Percentiles rank a stretch among this genome's conserved stretches.
These are phyloP conservation scores for Pycnococcus provasolii DNA, from an alignment of 139 green algal genomes.

Conservation along the genomic window DNA sequence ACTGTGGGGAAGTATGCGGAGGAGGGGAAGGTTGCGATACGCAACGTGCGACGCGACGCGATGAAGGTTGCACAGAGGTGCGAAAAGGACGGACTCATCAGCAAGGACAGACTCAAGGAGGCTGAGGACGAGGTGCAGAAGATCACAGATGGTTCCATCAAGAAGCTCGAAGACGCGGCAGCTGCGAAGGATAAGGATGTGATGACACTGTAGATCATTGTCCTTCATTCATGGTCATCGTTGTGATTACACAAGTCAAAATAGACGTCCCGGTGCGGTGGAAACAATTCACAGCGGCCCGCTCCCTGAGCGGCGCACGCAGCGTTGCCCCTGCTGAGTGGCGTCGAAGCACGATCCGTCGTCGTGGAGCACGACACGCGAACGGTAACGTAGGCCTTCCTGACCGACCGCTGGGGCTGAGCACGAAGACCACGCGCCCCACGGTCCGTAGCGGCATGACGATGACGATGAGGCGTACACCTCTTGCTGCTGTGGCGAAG, in stretches of 20 bases:
- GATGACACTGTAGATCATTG: background rate
- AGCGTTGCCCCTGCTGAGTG: too few relatives aligned
- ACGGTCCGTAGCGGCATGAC: too few relatives aligned
- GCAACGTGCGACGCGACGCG: conserved; percentile 80
- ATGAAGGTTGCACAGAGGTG: conserved; percentile 70
- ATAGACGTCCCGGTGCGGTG: background rate
- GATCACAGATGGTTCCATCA: conserved; percentile 38
- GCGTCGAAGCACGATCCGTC: too few relatives aligned
- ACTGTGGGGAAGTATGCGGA: conserved; percentile 72
- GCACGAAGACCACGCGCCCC: too few relatives aligned
- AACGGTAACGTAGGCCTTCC: too few relatives aligned
- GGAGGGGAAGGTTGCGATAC: conserved; percentile 72
- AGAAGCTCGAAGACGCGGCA: background rate
- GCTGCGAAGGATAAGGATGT: background rate
- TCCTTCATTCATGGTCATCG: background rate
- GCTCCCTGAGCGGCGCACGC: too few relatives aligned
- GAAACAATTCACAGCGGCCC: too few relatives aligned
- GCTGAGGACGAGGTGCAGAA: conserved; percentile 66
- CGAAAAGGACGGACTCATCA: conserved; percentile 44
- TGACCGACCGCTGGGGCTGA: too few relatives aligned
- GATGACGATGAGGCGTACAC: too few relatives aligned
- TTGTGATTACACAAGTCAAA: background rate
- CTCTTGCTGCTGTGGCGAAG: too few relatives aligned
- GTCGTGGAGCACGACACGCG: too few relatives aligned
- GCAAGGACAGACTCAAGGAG: conserved; percentile 66